Evolutionary conservation across 2,329 filamentous ascomycete species (phyloP).

Genomic region (Chrysoporthe cubensis): DNA sequence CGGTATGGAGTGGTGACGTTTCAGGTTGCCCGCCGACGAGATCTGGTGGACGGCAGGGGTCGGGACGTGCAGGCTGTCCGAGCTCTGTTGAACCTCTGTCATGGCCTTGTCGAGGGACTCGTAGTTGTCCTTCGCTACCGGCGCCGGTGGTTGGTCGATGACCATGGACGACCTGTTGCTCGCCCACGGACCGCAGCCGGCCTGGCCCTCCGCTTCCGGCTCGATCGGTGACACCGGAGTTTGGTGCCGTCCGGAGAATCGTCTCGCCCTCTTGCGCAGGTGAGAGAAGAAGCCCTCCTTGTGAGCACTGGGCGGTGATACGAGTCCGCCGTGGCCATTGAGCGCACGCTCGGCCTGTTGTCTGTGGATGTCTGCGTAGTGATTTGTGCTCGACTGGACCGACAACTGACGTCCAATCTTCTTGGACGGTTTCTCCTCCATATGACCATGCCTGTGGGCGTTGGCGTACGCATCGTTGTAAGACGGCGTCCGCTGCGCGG

Average conservation of each 20-base stretch:
- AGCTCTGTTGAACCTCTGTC: constrained; percentile 56
- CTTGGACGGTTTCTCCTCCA: constrained; percentile 73
- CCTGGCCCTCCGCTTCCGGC: constrained; percentile 91
- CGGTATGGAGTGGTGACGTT: constrained; percentile 68
- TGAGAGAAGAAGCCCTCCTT: constrained; percentile 99
- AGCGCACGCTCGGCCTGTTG: constrained; percentile 90
- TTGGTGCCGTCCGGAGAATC: constrained; percentile 90
- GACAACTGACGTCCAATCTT: constrained; percentile 96
- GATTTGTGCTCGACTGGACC: constrained; percentile 87
- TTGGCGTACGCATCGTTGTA: constrained; percentile 55
- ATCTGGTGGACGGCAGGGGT: constrained; percentile 59
- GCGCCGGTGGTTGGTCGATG: constrained; percentile 61
- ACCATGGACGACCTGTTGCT: constrained; percentile 85
- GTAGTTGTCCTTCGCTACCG: constrained; percentile 58
- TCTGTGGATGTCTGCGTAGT: constrained; percentile 87
- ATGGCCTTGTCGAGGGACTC: constrained; percentile 65
- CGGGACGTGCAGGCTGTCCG: constrained; percentile 50
- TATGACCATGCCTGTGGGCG: constrained; percentile 42
- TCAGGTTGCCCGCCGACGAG: constrained; percentile 56
- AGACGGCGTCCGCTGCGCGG: constrained; percentile 70
- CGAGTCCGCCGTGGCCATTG: constrained; percentile 77
- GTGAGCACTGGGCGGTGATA: constrained; percentile 76
- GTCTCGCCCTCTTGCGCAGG: constrained; percentile 86
- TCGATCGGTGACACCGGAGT: constrained; percentile 76
- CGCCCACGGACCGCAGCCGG: constrained; percentile 87